Conservation (phyloP, 345 rosid genomes). For the Rubroshorea leprosula region DNA sequence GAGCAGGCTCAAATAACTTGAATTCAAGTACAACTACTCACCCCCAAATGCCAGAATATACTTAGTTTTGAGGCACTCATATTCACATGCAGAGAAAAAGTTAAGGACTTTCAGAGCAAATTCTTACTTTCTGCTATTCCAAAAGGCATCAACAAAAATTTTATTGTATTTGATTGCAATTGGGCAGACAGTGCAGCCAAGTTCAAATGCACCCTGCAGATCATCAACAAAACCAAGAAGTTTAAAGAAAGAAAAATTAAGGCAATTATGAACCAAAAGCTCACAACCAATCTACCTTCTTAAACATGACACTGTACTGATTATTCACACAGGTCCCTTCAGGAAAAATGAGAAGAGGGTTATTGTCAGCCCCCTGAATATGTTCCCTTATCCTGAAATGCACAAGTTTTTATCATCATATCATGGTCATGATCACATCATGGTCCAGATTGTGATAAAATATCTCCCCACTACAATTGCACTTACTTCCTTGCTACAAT, state of each 20-base stretch:
- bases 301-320: slow-evolving; percentile 95
- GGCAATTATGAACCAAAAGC: background rate
- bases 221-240: slow-evolving; percentile 22
- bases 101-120: background rate
- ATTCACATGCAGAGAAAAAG: background rate
- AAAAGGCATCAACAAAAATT: slow-evolving; percentile 97
- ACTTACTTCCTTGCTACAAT: slow-evolving; percentile 88
- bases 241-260: slow-evolving; percentile 8
- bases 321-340: slow-evolving; percentile 97
- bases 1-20: too few relatives aligned
- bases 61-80: background rate
- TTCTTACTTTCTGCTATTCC: slow-evolving; percentile 97
- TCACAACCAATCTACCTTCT: slow-evolving; percentile 53
- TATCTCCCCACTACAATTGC: background rate
- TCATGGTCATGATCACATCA: too few relatives aligned
- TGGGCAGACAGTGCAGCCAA: slow-evolving; percentile 93
- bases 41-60: too few relatives aligned
- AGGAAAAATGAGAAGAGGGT: slow-evolving; percentile 98
- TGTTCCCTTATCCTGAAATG: slow-evolving; percentile 83
- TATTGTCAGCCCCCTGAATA: slow-evolving; percentile 79
- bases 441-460: background rate
- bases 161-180: slow-evolving; percentile 93
- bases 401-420: slow-evolving; percentile 15
- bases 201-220: slow-evolving; percentile 91
- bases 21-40: background rate